Percentiles rank a stretch among this genome's conserved stretches.
phyloP scores from a whole-genome alignment of 129 eudicot genomes.

The Cynara cardunculus region DNA sequence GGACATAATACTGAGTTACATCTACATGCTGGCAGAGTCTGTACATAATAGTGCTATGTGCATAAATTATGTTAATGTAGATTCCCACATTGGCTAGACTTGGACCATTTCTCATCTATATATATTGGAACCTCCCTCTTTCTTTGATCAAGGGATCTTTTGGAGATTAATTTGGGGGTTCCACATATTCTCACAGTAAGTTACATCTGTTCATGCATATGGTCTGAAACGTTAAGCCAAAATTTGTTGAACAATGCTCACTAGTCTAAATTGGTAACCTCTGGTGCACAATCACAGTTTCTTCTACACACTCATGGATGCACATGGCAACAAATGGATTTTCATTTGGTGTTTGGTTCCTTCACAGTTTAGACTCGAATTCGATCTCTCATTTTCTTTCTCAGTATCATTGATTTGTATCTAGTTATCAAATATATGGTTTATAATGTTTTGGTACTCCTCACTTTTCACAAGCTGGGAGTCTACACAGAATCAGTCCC shows the following conservation, averaged over 20 bases:
- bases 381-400: background rate
- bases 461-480: background rate
- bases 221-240: background rate
- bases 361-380: background rate
- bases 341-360: background rate
- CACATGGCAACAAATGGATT: background rate
- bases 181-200: too few species aligned
- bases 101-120: too few species aligned
- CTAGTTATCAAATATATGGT: background rate
- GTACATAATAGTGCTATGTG: background rate
- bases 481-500: background rate
- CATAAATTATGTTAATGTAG: background rate
- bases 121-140: too few species aligned
- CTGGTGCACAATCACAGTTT: background rate
- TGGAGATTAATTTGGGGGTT: too few species aligned
- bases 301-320: background rate
- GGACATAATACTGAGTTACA: background rate
- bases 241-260: background rate
- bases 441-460: background rate
- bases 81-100: too few species aligned
- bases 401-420: background rate
- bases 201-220: background rate
- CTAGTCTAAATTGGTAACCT: background rate
- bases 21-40: background rate
- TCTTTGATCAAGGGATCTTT: too few species aligned